A percentile compares a stretch with the other conserved stretches of the same genome.
Conservation (phyloP, 805 yeast genomes). For the Sungouiella thailandica region DNA sequence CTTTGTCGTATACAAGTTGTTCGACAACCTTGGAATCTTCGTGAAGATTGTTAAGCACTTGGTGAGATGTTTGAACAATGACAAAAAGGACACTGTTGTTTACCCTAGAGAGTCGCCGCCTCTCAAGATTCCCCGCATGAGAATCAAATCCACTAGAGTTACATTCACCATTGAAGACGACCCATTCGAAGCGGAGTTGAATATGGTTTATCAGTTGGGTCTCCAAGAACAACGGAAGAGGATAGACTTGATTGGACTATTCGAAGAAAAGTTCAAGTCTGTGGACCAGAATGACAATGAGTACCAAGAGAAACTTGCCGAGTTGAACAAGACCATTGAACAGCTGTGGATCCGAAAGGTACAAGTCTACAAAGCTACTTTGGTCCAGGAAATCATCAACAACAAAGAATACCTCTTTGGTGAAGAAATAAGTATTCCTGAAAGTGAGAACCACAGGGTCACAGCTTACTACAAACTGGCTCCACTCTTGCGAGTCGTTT, state of each 20-base stretch:
- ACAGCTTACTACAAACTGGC: slow-evolving; percentile 28
- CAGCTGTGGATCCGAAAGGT: slow-evolving; percentile 64
- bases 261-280: slow-evolving; percentile 13
- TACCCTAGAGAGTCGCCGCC: slow-evolving; percentile 28
- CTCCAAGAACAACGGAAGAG: slow-evolving; percentile 36
- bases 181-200: slow-evolving; percentile 38
- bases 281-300: slow-evolving; percentile 2
- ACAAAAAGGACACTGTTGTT: slow-evolving; percentile 16
- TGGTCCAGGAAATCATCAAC: slow-evolving; percentile 7
- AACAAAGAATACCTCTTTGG: slow-evolving; percentile 32
- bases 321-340: slow-evolving; percentile 9
- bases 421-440: slow-evolving; percentile 18
- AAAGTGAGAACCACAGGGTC: slow-evolving; percentile 20
- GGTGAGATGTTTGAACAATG: slow-evolving; percentile 19
- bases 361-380: slow-evolving; percentile 33
- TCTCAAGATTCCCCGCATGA: slow-evolving; percentile 24
- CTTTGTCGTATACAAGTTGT: slow-evolving; percentile 32
- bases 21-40: slow-evolving; percentile 34
- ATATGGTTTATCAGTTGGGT: slow-evolving; percentile 40
- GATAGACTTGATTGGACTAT: slow-evolving; percentile 23
- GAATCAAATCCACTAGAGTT: slow-evolving; percentile 21
- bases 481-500: slow-evolving; percentile 29
- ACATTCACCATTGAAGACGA: slow-evolving; percentile 39
- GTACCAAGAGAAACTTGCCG: slow-evolving; percentile 1
- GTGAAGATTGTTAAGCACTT: slow-evolving; percentile 32